Percentiles rank a stretch among this genome's conserved stretches.
phyloP scores from a whole-genome alignment of 257 asterid species.

The Ehretia macrophylla region DNA sequence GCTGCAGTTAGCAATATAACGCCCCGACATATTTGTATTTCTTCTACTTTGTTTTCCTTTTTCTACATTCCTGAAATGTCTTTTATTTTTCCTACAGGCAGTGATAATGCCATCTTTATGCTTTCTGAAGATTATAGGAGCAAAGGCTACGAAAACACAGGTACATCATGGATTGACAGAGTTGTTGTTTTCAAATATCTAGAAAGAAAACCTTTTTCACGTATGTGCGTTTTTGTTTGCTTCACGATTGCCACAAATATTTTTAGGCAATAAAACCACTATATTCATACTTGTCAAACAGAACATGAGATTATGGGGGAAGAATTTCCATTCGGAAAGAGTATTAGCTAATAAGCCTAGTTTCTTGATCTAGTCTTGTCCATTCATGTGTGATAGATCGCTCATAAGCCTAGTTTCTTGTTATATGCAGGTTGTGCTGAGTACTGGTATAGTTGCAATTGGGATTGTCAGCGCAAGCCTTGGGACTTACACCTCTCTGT shows the following conservation, averaged over 20 bases:
- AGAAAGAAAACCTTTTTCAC: not conserved
- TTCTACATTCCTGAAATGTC: too few species aligned
- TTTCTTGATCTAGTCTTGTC: too few species aligned
- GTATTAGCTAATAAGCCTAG: too few species aligned
- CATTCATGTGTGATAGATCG: too few species aligned
- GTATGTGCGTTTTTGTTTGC: not conserved
- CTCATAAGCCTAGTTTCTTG: too few species aligned
- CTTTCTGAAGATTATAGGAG: slow-evolving; percentile 59
- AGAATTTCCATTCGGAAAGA: not conserved
- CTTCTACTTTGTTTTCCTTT: too few species aligned
- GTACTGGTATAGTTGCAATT: slow-evolving; percentile 33
- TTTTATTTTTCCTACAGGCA: slow-evolving; percentile 35
- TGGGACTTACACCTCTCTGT: slow-evolving; percentile 60
- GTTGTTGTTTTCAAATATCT: not conserved
- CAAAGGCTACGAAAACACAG: slow-evolving; percentile 57
- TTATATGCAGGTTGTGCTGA: slow-evolving; percentile 31
- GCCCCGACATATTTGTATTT: too few species aligned
- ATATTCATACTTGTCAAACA: too few species aligned
- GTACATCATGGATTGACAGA: slow-evolving; percentile 17
- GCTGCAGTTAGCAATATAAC: too few species aligned
- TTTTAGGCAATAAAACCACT: too few species aligned
- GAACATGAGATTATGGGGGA: not conserved
- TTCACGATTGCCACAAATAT: too few species aligned
- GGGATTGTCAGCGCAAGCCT: slow-evolving; percentile 53
- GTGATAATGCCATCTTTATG: slow-evolving; percentile 67